Conservation (phyloP, 176 grass and related monocot genomes). For the Eremochloa ophiuroides region DNA sequence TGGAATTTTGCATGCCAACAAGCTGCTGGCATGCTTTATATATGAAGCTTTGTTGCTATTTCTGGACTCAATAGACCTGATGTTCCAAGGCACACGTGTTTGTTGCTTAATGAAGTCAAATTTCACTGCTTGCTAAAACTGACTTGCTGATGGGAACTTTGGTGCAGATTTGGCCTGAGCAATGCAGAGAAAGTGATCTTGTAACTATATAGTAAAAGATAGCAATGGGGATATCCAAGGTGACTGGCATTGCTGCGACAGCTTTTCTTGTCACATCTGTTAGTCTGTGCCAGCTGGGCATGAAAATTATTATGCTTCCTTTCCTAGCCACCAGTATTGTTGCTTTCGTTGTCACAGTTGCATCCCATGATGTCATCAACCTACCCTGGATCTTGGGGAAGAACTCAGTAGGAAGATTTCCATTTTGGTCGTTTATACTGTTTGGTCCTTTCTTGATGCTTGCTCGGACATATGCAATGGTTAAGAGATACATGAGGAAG, state of each 20-base stretch:
- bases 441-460: constrained; percentile 71
- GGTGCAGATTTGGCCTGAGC: background rate
- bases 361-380: constrained; percentile 72
- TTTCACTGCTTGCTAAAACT: background rate
- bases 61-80: no score
- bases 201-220: background rate
- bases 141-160: constrained; percentile 1
- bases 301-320: constrained; percentile 30
- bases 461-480: constrained; percentile 47
- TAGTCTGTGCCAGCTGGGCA: constrained; percentile 24
- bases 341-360: constrained; percentile 53
- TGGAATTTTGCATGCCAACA: no score
- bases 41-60: no score
- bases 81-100: no score
- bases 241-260: constrained; percentile 39
- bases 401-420: constrained; percentile 56
- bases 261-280: constrained; percentile 46
- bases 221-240: constrained; percentile 71
- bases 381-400: constrained; percentile 81
- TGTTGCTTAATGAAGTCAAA: no score
- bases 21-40: no score
- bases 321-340: constrained; percentile 43
- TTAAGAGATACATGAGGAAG: constrained; percentile 76
- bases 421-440: constrained; percentile 65
- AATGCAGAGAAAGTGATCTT: background rate